Conservation (phyloP, 768 basidiomycete species). For the Naematelia encephala region DNA sequence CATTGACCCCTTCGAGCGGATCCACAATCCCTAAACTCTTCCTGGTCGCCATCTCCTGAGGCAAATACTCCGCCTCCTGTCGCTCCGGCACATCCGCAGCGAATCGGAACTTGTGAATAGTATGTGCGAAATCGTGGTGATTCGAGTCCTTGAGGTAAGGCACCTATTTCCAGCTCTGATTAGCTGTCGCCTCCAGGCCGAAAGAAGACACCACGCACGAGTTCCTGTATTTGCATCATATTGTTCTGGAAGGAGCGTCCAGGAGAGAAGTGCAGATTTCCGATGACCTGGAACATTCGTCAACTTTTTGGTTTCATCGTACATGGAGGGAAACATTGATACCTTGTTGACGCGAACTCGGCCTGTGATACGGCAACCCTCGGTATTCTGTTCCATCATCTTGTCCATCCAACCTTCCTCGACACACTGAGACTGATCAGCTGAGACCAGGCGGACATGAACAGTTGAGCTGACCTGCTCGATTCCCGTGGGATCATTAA, state of each 20-base stretch:
- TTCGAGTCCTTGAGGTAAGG: conserved; percentile 87
- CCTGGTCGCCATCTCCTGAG: conserved; percentile 51
- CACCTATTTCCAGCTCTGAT: conserved; percentile 57
- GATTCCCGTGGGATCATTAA: conserved; percentile 79
- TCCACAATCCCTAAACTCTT: conserved; percentile 68
- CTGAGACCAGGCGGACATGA: too few species aligned
- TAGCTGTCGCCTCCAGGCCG: not conserved
- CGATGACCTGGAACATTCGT: conserved; percentile 55
- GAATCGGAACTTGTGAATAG: conserved; percentile 75
- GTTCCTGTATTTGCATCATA: conserved; percentile 57
- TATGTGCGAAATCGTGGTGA: conserved; percentile 91
- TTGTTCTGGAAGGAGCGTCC: conserved; percentile 92
- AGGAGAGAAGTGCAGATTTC: conserved; percentile 91
- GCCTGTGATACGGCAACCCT: conserved; percentile 92
- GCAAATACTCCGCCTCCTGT: conserved; percentile 29
- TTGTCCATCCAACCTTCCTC: conserved; percentile 93
- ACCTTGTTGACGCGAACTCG: conserved; percentile 95
- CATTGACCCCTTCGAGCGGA: conserved; percentile 66
- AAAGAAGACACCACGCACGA: conserved; percentile 25
- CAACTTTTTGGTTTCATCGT: not conserved
- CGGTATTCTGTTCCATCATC: conserved; percentile 82
- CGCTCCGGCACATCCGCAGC: conserved; percentile 63
- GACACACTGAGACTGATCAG: conserved; percentile 73
- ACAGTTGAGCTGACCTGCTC: conserved; percentile 68
- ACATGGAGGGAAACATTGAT: not conserved